Evolutionary conservation across 108 stramenopile species (phyloP), one percentile per base, ranked within the genome.

Genomic region (Pseudonitzschia pungens): DNA sequence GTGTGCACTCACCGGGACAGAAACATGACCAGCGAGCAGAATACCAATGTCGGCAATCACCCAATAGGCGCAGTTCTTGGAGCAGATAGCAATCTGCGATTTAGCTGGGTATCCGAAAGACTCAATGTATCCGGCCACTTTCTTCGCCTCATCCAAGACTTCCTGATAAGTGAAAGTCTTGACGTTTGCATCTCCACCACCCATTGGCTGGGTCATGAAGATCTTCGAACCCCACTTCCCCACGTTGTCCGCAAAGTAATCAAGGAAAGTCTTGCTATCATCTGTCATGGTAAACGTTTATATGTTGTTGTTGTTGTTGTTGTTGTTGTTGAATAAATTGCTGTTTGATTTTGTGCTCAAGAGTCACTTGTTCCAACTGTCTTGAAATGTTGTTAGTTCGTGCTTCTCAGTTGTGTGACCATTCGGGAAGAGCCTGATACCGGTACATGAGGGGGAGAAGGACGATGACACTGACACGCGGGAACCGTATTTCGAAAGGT

Each of bases 21-120:
- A 76, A 20, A 88, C 80, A 62, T 91, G 87, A 27, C 89, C 89
- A 52, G 86, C 71, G 75, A 91, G 78, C 87, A 84, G 84, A 69
- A 88, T 86, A 42, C 82, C 90, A 50, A 91, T 67, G 67, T 91
- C 90, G 36, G 90, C 90, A 76, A 91, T 89, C 72, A 91, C 73
- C 90, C 90, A 91, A 77, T 81, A 89, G 10, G 81, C 83, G 71
- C 90, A 91, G 69, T 91, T 91, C 80, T 91, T 91, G 64, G 70
- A 72, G 77, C 82, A 83, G 71, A 91, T 88, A 55, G 90, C 87
- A 62, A 91, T 87, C 64, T 91, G 84, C 20, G 83, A 84, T 69
- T 77, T 77, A 10, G 72, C 68, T 27, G 75, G 76, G 66, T 86
- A 73, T 11, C 68, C 44, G 18, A 87, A 63, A 36, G 74, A 77